Conservation (phyloP, 2,329 filamentous ascomycete genomes). For the Calonectria hawksworthii region DNA sequence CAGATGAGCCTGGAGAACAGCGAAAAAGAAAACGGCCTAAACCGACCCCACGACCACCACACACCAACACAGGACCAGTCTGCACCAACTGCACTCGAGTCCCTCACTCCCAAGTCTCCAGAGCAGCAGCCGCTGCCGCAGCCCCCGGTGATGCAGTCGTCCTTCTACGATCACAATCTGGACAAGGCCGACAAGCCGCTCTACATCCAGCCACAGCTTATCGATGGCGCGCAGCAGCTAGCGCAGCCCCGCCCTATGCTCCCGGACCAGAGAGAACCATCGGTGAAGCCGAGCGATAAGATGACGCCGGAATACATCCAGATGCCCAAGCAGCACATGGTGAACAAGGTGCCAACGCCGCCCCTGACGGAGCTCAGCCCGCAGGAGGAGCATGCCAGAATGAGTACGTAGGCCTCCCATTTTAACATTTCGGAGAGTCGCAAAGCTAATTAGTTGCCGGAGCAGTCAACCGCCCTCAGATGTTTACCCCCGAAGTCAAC, state of each 20-base stretch:
- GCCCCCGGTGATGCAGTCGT: constrained; percentile 14
- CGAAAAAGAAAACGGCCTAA: neutral
- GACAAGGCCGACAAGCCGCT: constrained; percentile 12
- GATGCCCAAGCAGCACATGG: constrained; percentile 18
- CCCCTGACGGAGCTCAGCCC: constrained; percentile 10
- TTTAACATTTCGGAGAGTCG: neutral
- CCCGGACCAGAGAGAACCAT: neutral
- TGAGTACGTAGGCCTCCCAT: constrained; percentile 13
- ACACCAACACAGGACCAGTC: neutral
- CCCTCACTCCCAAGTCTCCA: constrained; percentile 12
- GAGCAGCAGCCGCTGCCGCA: constrained; percentile 6
- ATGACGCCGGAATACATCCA: constrained; percentile 13
- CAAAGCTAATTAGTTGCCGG: neutral
- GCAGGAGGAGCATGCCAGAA: constrained; percentile 14
- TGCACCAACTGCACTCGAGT: constrained; percentile 5
- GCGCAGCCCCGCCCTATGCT: constrained; percentile 17
- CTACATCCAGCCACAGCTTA: constrained; percentile 18
- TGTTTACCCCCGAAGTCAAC: constrained; percentile 7
- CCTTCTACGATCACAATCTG: constrained; percentile 11
- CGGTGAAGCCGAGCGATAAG: neutral
- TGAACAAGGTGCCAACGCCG: constrained; percentile 8
- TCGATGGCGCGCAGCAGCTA: constrained; percentile 1
- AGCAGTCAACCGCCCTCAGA: constrained; percentile 14
- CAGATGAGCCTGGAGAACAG: constrained; percentile 10
- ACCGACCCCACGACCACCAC: constrained; percentile 1